Evolutionary conservation across 2,329 filamentous ascomycete species (phyloP).

Genomic region (Chalaropsis thielavioides): DNA sequence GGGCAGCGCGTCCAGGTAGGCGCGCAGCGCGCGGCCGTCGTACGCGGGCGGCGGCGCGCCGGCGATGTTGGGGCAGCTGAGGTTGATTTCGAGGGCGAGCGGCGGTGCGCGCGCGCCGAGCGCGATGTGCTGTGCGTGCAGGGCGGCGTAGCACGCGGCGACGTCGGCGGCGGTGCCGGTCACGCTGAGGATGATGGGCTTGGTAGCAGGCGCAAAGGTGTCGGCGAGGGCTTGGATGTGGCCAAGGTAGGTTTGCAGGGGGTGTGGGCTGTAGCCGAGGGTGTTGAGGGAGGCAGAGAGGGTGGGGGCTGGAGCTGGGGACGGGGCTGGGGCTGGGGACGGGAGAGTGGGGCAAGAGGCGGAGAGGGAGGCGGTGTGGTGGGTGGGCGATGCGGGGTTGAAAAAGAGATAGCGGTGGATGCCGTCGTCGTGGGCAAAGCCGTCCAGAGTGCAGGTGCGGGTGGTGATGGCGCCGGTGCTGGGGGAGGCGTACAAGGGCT

Average conservation of each 20-base stretch:
- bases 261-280: conserved; percentile 56
- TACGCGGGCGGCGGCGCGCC: conserved; percentile 58
- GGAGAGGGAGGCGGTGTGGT: conserved; percentile 10
- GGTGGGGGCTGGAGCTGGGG: conserved; percentile 20
- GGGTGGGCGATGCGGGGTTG: conserved; percentile 25
- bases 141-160: conserved; percentile 37
- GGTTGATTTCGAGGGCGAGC: conserved; percentile 60
- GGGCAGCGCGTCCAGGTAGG: conserved; percentile 40
- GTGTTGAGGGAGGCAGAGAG: conserved; percentile 46
- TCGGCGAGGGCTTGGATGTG: conserved; percentile 37
- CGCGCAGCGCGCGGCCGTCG: conserved; percentile 32
- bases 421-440: conserved; percentile 46
- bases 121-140: conserved; percentile 28
- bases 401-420: conserved; percentile 56
- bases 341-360: conserved; percentile 21
- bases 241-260: conserved; percentile 43
- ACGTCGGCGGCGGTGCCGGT: conserved; percentile 50
- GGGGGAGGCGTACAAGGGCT: conserved; percentile 43
- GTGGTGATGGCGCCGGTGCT: conserved; percentile 62
- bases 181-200: conserved; percentile 56
- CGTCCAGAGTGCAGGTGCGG: conserved; percentile 49
- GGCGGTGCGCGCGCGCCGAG: conserved; percentile 27
- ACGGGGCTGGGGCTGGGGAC: conserved; percentile 21
- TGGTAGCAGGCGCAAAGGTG: conserved; percentile 24
- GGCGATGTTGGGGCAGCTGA: conserved; percentile 64